Evolutionary conservation across 139 green algal genomes (phyloP).

Genomic region (Tetratostichococcus sp.): DNA sequence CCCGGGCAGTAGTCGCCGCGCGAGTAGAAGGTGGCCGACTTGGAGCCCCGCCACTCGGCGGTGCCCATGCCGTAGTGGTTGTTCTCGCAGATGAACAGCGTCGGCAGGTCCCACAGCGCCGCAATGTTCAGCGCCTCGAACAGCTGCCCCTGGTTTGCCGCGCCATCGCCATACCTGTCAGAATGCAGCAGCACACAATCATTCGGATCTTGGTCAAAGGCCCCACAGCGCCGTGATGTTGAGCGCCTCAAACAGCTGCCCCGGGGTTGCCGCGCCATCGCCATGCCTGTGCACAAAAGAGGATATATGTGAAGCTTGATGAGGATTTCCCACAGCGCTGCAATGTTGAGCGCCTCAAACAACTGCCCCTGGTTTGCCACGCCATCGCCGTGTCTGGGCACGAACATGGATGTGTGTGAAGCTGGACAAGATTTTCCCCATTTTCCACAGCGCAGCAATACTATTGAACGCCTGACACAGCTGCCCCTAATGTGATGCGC

Average conservation of each 20-base stretch:
- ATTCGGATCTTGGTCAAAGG: not conserved
- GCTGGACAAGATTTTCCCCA: too few species aligned
- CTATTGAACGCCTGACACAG: slow-evolving; percentile 97
- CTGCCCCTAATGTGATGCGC: slow-evolving; percentile 95
- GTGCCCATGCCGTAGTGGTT: slow-evolving; percentile 99
- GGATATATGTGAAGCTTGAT: too few species aligned
- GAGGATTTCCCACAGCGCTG: slow-evolving; percentile 94
- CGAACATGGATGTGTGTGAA: too few species aligned
- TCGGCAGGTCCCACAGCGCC: slow-evolving; percentile 91
- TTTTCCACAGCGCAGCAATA: slow-evolving; percentile 96
- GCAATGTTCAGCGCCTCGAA: slow-evolving; percentile 99
- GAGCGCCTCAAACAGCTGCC: too few species aligned
- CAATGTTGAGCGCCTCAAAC: slow-evolving; percentile 98
- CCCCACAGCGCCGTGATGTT: too few species aligned
- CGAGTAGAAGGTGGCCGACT: slow-evolving; percentile 88
- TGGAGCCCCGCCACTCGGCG: slow-evolving; percentile 82
- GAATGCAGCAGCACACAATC: slow-evolving; percentile 10
- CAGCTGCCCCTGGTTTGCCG: slow-evolving; percentile 92
- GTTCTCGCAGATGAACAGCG: slow-evolving; percentile 98
- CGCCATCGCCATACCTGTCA: slow-evolving; percentile 85
- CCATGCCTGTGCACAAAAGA: too few species aligned
- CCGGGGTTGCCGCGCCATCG: too few species aligned
- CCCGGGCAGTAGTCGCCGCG: slow-evolving; percentile 97
- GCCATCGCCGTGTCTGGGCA: too few species aligned
- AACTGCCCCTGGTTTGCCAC: slow-evolving; percentile 93